A percentile compares a stretch with the other conserved stretches of the same genome.
These are phyloP conservation scores for Leccinum variicolor DNA, from an alignment of 768 basidiomycete genomes.

Conservation along the genomic window DNA sequence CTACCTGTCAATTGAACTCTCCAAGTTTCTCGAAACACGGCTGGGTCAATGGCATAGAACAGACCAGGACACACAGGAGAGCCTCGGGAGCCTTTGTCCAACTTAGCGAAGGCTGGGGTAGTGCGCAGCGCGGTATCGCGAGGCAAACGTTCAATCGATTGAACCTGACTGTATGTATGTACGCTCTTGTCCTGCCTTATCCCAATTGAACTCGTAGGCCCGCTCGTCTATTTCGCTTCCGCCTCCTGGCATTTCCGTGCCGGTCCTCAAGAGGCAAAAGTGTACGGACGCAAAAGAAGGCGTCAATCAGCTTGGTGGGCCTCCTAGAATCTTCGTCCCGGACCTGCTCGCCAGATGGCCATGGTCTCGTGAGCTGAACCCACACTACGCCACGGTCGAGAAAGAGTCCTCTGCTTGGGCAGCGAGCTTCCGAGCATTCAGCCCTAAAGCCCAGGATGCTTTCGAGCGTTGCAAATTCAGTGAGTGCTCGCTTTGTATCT, in stretches of 20 bases:
- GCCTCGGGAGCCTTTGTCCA: background rate
- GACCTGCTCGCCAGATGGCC: background rate
- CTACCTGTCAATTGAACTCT: background rate
- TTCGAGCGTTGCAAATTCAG: background rate
- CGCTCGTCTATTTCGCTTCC: background rate
- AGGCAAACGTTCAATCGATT: background rate
- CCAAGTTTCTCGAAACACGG: background rate
- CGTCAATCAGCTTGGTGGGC: background rate
- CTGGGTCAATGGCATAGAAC: background rate
- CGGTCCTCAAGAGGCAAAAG: background rate
- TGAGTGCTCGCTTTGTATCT: background rate
- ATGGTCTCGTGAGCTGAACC: background rate
- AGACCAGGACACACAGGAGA: background rate
- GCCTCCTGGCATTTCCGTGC: background rate
- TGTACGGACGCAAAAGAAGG: background rate
- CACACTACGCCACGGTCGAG: background rate
- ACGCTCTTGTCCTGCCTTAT: background rate
- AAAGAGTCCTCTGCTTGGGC: background rate
- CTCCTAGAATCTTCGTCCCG: background rate
- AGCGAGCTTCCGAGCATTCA: background rate
- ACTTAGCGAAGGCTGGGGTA: background rate
- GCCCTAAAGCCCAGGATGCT: background rate
- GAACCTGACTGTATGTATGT: slow-evolving; percentile 1
- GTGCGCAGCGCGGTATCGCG: background rate
- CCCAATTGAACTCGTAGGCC: background rate